Percentiles rank a stretch among this genome's conserved stretches.
These are phyloP conservation scores for Leptographium galeiforme DNA, from an alignment of 2,329 filamentous ascomycete genomes.

Conservation along the genomic window DNA sequence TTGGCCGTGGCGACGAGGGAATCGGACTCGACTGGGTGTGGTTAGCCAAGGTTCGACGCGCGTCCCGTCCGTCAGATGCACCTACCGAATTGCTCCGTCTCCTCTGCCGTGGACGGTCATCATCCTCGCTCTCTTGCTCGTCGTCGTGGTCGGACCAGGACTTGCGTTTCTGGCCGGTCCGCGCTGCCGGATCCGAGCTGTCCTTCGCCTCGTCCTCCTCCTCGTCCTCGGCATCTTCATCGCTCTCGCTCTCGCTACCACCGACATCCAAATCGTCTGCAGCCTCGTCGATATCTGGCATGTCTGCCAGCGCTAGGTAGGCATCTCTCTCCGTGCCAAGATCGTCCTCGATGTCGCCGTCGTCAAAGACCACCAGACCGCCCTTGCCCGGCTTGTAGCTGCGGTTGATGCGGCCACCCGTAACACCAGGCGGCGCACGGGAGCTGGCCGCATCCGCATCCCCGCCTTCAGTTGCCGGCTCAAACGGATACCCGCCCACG, in stretches of 20 bases:
- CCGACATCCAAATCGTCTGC: conserved; percentile 51
- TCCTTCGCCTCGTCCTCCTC: conserved; percentile 46
- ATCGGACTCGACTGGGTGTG: conserved; percentile 48
- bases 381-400: conserved; percentile 67
- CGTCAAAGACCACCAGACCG: conserved; percentile 88
- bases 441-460: conserved; percentile 9
- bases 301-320: conserved; percentile 73
- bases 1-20: conserved; percentile 48
- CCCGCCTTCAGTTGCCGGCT: conserved; percentile 20
- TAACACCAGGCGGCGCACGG: conserved; percentile 50
- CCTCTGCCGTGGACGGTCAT: conserved; percentile 63
- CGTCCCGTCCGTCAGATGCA: conserved; percentile 6
- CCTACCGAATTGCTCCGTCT: conserved; percentile 78
- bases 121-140: conserved; percentile 59
- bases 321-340: conserved; percentile 62
- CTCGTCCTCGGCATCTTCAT: conserved; percentile 58
- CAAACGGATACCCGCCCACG: conserved; percentile 59
- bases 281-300: conserved; percentile 79
- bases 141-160: conserved; percentile 62
- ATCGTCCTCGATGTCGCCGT: conserved; percentile 86
- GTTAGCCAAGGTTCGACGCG: conserved; percentile 5
- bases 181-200: conserved; percentile 23
- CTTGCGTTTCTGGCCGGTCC: conserved; percentile 43
- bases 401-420: conserved; percentile 56
- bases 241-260: conserved; percentile 51